Evolutionary conservation across 768 basidiomycete genomes (phyloP), one percentile per base, ranked within the genome.

Genomic region (Neoboletus brunneissimus): DNA sequence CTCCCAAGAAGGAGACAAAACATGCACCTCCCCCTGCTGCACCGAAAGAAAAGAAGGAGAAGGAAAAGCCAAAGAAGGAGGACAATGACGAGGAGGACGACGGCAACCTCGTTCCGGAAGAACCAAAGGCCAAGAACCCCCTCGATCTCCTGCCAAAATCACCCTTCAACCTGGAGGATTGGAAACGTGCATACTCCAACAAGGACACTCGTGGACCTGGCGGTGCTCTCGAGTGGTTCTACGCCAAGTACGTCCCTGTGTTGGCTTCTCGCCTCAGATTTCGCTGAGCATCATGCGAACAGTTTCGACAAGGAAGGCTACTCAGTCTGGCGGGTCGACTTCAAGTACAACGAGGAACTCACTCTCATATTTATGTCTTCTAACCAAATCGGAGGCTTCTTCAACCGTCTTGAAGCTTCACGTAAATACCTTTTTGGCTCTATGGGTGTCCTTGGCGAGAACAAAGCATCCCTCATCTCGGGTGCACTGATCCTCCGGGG

Each of bases 181-280:
- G 93, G 94, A 98, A 98, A 74, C 87, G 92, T 44, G 88, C 90
- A 43, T 99, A 98, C 81, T 97, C 94, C 67, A 98, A 98, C 88
- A 87, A 88, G 73, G 94, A 98, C n/a, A 98, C 95, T 38, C 86
- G 90, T 53, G 92, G 90, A 37, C 63, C 88, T 18, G 85, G 74
- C 43, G 94, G 91, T 60, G 73, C 93, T 49, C 66, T 99, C 38
- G 93, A 97, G 73, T 98, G 96, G 97, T 88, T 99, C 84, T 95
- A 97, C 79, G 72, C 93, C 73, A 87, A 97, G 92, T 95, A 64
- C 54, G 89, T 55, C 16, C 4, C 22, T 8, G 9, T 31, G 5
- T 23, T 51, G 3, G 12, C 3, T 41, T 49, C 23, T 29, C 32
- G 41, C 47, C 23, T 1, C 4, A 16, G 12, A 42, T 31, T 10